Evolutionary conservation across 2,329 filamentous ascomycete species (phyloP), one percentile per base, ranked within the genome.

Genomic region (Scortechinia acanthostroma): DNA sequence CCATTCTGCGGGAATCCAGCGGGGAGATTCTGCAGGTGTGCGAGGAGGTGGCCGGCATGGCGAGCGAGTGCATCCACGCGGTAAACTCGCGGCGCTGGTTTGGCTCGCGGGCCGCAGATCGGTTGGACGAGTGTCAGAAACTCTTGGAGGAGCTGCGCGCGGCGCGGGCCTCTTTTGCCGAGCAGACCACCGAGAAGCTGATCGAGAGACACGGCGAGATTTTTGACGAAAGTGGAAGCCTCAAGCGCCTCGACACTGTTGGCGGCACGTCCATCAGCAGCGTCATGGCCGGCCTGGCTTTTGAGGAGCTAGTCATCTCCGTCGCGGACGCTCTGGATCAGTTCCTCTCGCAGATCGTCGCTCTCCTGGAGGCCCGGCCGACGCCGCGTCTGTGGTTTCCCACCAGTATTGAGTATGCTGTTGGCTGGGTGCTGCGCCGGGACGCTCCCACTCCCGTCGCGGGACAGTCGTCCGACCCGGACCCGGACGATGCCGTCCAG

Each of bases 201-300:
- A 49, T 73, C 0, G 52, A 62, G 5, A 60, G 53, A 0, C 62
- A 72, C 43, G 56, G 55, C 1, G 60, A 66, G 15, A 48, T 71
- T 0, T 73, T 71, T 45, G 65, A 70, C 22, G 57, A 62, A 2
- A 48, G 59, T n/a, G 69, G 68, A 2, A 52, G 54, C 3, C 47
- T 71, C 1, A 64, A 60, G 16, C 17, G 53, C 1, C 46, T 56
- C 0, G 52, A 54, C 2, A 48, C 52, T 6, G 22, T 45, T 2
- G 51, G 55, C 0, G 51, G 57, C 3, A 55, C 56, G 0, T 52
- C 56, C 4, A 46, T 73, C 2, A 55, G 60, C 0, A 68, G 64
- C 1, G 58, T 74, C n/a, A 56, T 71, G 2, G 49, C 70, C 3
- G 61, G 63, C 14, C 70, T 75, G 65, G 65, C 72, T 3, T 58